Evolutionary conservation across 2,329 filamentous ascomycete species (phyloP).

Genomic region (Dothideomycetes sp.): DNA sequence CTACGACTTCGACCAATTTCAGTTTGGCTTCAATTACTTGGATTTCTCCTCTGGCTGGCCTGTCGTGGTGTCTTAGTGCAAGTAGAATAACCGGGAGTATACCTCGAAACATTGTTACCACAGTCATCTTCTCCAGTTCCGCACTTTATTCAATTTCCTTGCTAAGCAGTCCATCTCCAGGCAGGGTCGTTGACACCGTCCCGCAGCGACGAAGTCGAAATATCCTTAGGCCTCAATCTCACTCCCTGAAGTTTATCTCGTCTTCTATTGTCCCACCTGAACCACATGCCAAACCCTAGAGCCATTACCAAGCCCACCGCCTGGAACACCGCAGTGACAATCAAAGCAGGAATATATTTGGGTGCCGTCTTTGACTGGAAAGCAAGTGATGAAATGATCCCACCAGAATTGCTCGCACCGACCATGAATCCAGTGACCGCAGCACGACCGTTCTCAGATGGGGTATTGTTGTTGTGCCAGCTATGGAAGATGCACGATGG

Average conservation of each 20-base stretch:
- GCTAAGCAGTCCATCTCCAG: too few species aligned
- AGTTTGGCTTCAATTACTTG: too few species aligned
- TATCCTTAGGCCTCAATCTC: too few species aligned
- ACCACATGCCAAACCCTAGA: slow-evolving; percentile 31
- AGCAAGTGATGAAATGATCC: slow-evolving; percentile 34
- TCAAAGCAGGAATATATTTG: slow-evolving; percentile 36
- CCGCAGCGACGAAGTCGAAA: too few species aligned
- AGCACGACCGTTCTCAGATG: slow-evolving; percentile 38
- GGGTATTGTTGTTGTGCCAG: slow-evolving; percentile 44
- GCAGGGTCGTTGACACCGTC: too few species aligned
- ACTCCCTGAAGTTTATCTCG: slow-evolving; percentile 28
- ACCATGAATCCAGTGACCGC: slow-evolving; percentile 38
- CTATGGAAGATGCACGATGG: slow-evolving; percentile 36
- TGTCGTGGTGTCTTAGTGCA: too few species aligned
- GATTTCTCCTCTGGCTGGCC: too few species aligned
- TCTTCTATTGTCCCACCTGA: slow-evolving; percentile 33
- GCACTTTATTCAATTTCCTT: too few species aligned
- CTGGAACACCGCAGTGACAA: slow-evolving; percentile 33
- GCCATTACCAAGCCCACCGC: slow-evolving; percentile 30
- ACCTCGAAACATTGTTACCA: too few species aligned
- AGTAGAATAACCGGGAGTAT: too few species aligned
- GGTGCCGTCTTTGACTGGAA: slow-evolving; percentile 40
- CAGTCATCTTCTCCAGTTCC: too few species aligned
- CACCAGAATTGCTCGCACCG: slow-evolving; percentile 38
- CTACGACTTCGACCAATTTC: too few species aligned